Conservation (phyloP, 345 rosid genomes). For the Populus euphratica region DNA sequence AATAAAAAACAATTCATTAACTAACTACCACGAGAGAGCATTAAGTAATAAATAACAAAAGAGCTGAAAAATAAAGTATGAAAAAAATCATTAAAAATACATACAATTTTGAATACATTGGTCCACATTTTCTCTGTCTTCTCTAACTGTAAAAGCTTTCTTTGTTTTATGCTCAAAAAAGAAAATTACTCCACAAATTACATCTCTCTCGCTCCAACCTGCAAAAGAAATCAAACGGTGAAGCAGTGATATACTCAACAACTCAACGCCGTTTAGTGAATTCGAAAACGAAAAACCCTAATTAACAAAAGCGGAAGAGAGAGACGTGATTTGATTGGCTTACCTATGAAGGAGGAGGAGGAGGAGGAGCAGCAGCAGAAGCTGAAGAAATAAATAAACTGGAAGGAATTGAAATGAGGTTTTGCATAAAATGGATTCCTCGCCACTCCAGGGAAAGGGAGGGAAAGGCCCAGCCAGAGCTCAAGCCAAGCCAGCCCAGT, state of each 20-base stretch:
- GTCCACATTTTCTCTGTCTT: conserved; percentile 67
- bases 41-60: neutral
- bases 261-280: neutral
- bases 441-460: neutral
- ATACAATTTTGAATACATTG: conserved; percentile 77
- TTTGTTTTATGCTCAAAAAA: neutral
- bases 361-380: neutral
- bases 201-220: neutral
- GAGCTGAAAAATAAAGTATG: too few relatives aligned
- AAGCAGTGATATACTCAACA: neutral
- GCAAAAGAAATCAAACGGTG: neutral
- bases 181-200: neutral
- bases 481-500: too few relatives aligned
- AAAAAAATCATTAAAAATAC: conserved; percentile 11
- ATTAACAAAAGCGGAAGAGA: neutral
- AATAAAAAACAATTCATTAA: neutral
- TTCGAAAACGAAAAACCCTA: neutral
- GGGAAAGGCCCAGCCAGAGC: too few relatives aligned
- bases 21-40: neutral
- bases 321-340: neutral
- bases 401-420: neutral
- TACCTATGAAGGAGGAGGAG: neutral
- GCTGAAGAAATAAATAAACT: neutral
- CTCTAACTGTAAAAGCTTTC: conserved; percentile 9
- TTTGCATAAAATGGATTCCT: neutral